Evolutionary conservation across 2,329 filamentous ascomycete species (phyloP), one percentile per base, ranked within the genome.

Genomic region (Colletotrichum scovillei): DNA sequence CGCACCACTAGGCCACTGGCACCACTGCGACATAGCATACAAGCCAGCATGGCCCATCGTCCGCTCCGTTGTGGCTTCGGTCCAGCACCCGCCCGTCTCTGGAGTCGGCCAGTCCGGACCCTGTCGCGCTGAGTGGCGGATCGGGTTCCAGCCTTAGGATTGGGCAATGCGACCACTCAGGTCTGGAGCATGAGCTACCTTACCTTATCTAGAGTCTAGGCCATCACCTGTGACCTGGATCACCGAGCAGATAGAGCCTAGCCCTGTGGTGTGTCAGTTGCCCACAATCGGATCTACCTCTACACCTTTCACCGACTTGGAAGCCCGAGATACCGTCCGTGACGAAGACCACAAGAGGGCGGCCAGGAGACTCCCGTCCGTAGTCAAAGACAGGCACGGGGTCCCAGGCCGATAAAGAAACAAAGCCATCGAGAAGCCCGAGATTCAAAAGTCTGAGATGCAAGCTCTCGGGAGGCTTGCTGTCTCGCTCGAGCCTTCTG

Each of bases 21-120:
- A 49, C 42, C 16, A 49, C 32, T 12, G 32, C 32, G 32, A 35
- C 32, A 35, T 35, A 35, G 30, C 32, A 35, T 35, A 12, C 32
- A 35, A 35, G 42, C 42, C 52, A 19, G 59, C 67, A 42, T 65
- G 8, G 30, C 14, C 22, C 55, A 58, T 70, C 35, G 32, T 58
- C 63, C 63, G 53, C 53, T 30, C 35, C 53, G 46, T 69, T 56
- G 60, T 73, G 55, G 67, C 70, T 73, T 65, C 67, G 56, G 70
- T 42, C 63, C 60, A 52, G 59, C 56, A 70, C 22, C 52, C 38
- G 22, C 55, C 58, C 60, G 46, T 49, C 26, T 57, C 56, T 65
- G 14, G 26, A 26, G 26, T 62, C 56, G 67, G 60, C 19, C 46
- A 30, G n/a, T 56, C 60, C 67, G 67, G 24, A 46, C 56, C 42